Percentiles rank a stretch among this genome's conserved stretches.
Conservation (phyloP, 2,329 filamentous ascomycete genomes). For the Apiospora sp. region DNA sequence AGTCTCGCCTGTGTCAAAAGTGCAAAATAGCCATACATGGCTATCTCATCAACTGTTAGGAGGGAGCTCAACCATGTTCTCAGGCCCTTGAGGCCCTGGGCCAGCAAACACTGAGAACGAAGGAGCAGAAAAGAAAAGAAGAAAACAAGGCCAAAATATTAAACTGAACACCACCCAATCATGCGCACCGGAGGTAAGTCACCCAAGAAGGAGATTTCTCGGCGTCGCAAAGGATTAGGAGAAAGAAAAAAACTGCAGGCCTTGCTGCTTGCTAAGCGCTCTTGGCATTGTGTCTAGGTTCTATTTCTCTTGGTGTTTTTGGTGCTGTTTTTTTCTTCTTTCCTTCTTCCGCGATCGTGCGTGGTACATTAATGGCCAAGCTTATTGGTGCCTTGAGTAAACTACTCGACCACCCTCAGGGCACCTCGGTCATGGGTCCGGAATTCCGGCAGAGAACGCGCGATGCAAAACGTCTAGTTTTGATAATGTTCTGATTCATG, state of each 20-base stretch:
- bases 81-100: not conserved
- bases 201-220: not conserved
- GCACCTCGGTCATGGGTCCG: slow-evolving; percentile 5
- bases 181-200: not conserved
- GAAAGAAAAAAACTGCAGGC: not conserved
- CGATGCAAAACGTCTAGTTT: slow-evolving; percentile 28
- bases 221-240: not conserved
- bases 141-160: too few relatives aligned
- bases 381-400: slow-evolving; percentile 18
- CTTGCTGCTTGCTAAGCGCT: slow-evolving; percentile 10
- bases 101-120: not conserved
- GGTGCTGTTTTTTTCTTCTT: too few relatives aligned
- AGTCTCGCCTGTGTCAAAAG: not conserved
- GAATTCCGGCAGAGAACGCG: not conserved
- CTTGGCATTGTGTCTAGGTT: not conserved
- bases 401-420: slow-evolving; percentile 1
- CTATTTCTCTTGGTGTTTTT: too few relatives aligned
- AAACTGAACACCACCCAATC: not conserved
- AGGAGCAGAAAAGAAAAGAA: not conserved
- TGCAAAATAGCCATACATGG: not conserved
- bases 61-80: not conserved
- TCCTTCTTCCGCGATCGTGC: not conserved
- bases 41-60: not conserved
- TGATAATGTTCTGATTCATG: slow-evolving; percentile 26
- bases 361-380: not conserved